Evolutionary conservation across 2,329 filamentous ascomycete genomes (phyloP).

Genomic region (Trichophyton verrucosum): DNA sequence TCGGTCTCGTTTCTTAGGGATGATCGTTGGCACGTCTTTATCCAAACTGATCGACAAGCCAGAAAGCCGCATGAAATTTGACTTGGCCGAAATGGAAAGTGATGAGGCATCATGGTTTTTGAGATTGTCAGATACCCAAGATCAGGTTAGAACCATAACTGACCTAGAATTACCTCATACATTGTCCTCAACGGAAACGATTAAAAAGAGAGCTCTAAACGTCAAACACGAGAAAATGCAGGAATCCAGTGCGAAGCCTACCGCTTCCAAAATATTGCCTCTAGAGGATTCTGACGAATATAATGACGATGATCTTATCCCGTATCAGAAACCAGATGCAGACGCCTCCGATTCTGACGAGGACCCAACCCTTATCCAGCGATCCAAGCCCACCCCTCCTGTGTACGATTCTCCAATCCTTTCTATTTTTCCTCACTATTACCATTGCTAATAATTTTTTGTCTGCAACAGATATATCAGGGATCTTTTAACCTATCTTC

Average conservation of each 20-base stretch:
- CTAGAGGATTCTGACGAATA: conserved; percentile 47
- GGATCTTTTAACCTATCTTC: conserved; percentile 65
- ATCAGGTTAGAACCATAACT: conserved; percentile 49
- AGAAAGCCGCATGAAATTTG: conserved; percentile 66
- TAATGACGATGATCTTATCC: conserved; percentile 55
- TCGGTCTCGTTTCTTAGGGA: conserved; percentile 69
- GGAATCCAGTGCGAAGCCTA: conserved; percentile 3
- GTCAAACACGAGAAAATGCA: conserved; percentile 9
- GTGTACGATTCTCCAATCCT: conserved; percentile 40
- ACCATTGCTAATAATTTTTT: conserved; percentile 9
- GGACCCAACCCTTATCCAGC: conserved; percentile 72
- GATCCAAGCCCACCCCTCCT: conserved; percentile 70
- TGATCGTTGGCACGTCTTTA: conserved; percentile 68
- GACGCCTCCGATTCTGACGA: conserved; percentile 88
- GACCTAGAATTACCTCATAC: conserved; percentile 29
- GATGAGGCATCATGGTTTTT: conserved; percentile 67
- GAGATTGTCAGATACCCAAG: conserved; percentile 48
- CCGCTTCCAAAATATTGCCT: conserved; percentile 35
- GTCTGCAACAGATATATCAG: conserved; percentile 54
- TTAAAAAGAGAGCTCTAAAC: conserved; percentile 4
- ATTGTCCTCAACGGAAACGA: conserved; percentile 7
- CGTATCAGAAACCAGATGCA: conserved; percentile 75
- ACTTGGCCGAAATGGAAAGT: conserved; percentile 63
- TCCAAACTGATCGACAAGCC: conserved; percentile 52
- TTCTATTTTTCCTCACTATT: not conserved